Percentiles rank a stretch among this genome's conserved stretches.
These are phyloP conservation scores for Colletotrichum sublineola DNA, from an alignment of 2,329 filamentous ascomycete genomes.

Conservation along the genomic window DNA sequence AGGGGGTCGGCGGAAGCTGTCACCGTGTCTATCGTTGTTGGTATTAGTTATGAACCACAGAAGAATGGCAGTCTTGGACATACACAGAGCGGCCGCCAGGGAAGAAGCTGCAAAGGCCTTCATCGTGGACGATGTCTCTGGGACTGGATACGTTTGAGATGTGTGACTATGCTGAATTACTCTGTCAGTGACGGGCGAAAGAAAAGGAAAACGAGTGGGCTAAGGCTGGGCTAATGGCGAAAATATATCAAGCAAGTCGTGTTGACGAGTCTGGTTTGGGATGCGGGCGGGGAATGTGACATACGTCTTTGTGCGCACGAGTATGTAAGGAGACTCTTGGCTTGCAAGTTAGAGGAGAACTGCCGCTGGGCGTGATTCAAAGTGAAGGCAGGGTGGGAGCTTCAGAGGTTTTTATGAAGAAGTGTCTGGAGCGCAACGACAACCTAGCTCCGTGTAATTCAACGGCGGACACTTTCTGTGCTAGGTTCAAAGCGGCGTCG, in stretches of 20 bases:
- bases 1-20: slow-evolving; percentile 49
- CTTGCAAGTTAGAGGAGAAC: slow-evolving; percentile 14
- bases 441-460: slow-evolving; percentile 24
- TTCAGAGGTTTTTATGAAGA: slow-evolving; percentile 40
- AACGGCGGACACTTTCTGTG: slow-evolving; percentile 14
- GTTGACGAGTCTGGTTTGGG: background rate
- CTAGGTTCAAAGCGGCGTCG: slow-evolving; percentile 38
- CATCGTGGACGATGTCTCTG: slow-evolving; percentile 21
- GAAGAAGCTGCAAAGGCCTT: slow-evolving; percentile 36
- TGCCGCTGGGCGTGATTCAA: background rate
- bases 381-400: slow-evolving; percentile 8
- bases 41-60: slow-evolving; percentile 12
- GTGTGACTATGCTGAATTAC: background rate
- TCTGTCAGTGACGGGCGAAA: background rate
- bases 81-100: slow-evolving; percentile 37
- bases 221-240: background rate
- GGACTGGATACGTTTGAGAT: background rate
- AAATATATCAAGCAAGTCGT: background rate
- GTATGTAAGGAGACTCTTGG: slow-evolving; percentile 24
- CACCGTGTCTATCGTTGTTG: slow-evolving; percentile 42
- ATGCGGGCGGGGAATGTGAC: background rate
- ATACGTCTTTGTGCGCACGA: slow-evolving; percentile 19
- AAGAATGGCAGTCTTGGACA: background rate
- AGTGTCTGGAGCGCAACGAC: slow-evolving; percentile 10
- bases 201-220: too few species aligned